Base-by-base conservation (phyloP, 2,329 filamentous ascomycete species). In the Fusarium gaditjirri region DNA sequence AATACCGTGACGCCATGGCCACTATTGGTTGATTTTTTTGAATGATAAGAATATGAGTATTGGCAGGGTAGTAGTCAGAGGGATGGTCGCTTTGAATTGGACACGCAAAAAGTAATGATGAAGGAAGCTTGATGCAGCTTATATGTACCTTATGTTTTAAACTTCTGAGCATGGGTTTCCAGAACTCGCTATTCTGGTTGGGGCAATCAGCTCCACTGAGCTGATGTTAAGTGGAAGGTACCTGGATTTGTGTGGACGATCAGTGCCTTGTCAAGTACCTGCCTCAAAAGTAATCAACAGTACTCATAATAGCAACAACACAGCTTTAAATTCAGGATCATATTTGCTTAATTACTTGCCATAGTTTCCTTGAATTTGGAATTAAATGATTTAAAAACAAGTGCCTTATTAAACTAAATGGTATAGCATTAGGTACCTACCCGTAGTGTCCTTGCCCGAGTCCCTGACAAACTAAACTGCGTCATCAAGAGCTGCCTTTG, bases 1-100 rank as follows among this genome's bases (percentile, higher is more conserved):
- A 86, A 78, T 86, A 88, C 75, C 87, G 82, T 58, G 88, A 88
- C 17, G 89, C 85, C 86, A 89, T 91, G 49, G 25, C 25, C 21
- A 27, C 41, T 50, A 36, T 23, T 33, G 36, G 27, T 19, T 6
- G 25, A 33, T 17, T 12, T n/a, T 25, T 19, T 19, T n/a, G 36
- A 43, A 35, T 12, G 50, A 14, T 39, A 29, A 35, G 10, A n/a
- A 13, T 16, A n/a, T 49, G 17, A 14, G 52, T 2, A 8, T 44
- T 25, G 31, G 27, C 47, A 27, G 19, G 31, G 35, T 46, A 29
- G 23, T 19, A 41, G 27, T 50, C 14, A 36, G 23, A 53, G 19
- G 53, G 41, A 58, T 5, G 41, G 56, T 35, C 46, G 55, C 42
- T 42, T 29, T 29, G 19, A 16, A 44, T 49, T 36, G 47, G 41